phyloP scores from a whole-genome alignment of 352 stramenopile genomes.

The Phytophthora chlamydospora region DNA sequence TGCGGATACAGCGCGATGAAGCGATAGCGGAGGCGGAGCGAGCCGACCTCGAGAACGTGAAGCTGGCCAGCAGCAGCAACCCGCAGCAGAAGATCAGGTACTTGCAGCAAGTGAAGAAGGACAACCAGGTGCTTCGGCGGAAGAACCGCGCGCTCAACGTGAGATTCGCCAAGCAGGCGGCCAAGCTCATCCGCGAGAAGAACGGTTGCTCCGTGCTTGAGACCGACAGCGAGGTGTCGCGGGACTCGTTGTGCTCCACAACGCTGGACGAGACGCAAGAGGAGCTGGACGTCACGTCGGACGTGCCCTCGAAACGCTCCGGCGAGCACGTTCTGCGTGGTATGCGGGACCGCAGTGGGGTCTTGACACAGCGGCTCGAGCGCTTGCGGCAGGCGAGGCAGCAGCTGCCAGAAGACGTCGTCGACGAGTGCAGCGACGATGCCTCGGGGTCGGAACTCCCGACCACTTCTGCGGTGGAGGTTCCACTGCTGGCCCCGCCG shows the following conservation, averaged over 20 bases:
- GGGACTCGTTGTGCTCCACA: slow-evolving; percentile 10
- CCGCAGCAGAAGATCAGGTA: slow-evolving; percentile 80
- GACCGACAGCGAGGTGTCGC: neutral
- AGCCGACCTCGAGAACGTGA: slow-evolving; percentile 63
- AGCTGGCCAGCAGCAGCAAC: slow-evolving; percentile 66
- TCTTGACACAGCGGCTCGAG: slow-evolving; percentile 55
- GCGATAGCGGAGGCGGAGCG: slow-evolving; percentile 56
- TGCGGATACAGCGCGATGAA: slow-evolving; percentile 64
- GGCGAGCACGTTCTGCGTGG: slow-evolving; percentile 52
- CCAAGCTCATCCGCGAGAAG: slow-evolving; percentile 26
- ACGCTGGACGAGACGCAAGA: slow-evolving; percentile 30
- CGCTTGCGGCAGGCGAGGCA: slow-evolving; percentile 48
- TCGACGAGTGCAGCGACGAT: slow-evolving; percentile 5
- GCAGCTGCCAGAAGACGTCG: slow-evolving; percentile 6
- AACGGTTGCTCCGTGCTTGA: slow-evolving; percentile 22
- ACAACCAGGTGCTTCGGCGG: slow-evolving; percentile 56
- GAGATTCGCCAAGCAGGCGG: slow-evolving; percentile 32
- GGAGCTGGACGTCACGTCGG: slow-evolving; percentile 31
- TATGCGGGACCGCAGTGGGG: slow-evolving; percentile 56
- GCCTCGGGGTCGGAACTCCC: slow-evolving; percentile 3
- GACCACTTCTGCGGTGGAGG: neutral
- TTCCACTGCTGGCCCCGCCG: neutral
- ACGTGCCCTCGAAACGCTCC: slow-evolving; percentile 38
- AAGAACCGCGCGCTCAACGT: slow-evolving; percentile 68
- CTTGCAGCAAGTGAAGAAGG: slow-evolving; percentile 68